Conservation (phyloP, 2,329 filamentous ascomycete species). For the Alternaria novae-zelandiae region DNA sequence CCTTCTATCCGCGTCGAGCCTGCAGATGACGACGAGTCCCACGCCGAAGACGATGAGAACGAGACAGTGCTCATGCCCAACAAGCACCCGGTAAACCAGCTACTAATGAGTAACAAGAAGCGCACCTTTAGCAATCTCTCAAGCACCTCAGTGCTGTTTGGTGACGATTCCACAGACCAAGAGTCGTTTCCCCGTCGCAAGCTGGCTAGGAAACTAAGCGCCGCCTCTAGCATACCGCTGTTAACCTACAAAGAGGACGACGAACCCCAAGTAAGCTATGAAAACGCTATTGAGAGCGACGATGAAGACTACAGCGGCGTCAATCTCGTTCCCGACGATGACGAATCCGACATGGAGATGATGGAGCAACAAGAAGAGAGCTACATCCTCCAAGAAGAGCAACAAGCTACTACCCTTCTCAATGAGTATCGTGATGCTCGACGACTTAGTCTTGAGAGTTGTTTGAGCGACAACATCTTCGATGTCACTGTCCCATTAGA, state of each 20-base stretch:
- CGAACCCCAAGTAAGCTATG: slow-evolving; percentile 26
- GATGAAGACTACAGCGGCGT: slow-evolving; percentile 71
- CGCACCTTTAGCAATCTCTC: slow-evolving; percentile 50
- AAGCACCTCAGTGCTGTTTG: slow-evolving; percentile 46
- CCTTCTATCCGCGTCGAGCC: slow-evolving; percentile 46
- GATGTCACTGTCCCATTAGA: slow-evolving; percentile 37
- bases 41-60: slow-evolving; percentile 39
- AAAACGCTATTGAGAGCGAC: slow-evolving; percentile 48
- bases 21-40: slow-evolving; percentile 38
- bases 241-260: slow-evolving; percentile 44
- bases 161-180: slow-evolving; percentile 41
- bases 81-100: slow-evolving; percentile 37
- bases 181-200: slow-evolving; percentile 47
- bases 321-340: slow-evolving; percentile 76
- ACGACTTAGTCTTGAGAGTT: slow-evolving; percentile 43
- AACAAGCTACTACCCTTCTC: slow-evolving; percentile 37
- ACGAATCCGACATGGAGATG: slow-evolving; percentile 80
- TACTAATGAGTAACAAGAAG: slow-evolving; percentile 44
- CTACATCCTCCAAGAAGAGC: slow-evolving; percentile 63
- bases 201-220: slow-evolving; percentile 46
- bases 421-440: slow-evolving; percentile 43
- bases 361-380: slow-evolving; percentile 80
- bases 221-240: slow-evolving; percentile 40
- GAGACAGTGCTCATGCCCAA: slow-evolving; percentile 32
- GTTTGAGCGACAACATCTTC: slow-evolving; percentile 43